phyloP scores from a whole-genome alignment of 768 basidiomycete species.

The Lepiota venenata region DNA sequence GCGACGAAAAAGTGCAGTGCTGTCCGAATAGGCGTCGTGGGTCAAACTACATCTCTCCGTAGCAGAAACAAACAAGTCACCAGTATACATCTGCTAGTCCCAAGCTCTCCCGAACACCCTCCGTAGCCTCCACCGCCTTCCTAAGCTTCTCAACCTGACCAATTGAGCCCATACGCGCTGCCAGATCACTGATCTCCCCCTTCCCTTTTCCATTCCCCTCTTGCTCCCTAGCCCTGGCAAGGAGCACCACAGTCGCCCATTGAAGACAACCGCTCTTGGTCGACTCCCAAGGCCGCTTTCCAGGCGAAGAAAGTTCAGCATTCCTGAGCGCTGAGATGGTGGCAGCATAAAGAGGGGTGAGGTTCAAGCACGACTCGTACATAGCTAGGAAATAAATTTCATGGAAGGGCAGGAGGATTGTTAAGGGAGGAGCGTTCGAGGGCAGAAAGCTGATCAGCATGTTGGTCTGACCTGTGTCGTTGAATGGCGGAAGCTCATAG shows the following conservation, averaged over 20 bases:
- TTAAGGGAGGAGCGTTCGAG: conserved; percentile 7
- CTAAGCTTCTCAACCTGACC: conserved; percentile 5
- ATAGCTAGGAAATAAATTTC: not conserved
- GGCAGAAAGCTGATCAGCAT: not conserved
- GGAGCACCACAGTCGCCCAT: conserved; percentile 4
- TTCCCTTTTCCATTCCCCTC: not conserved
- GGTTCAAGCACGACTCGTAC: not conserved
- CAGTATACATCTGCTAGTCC: not conserved
- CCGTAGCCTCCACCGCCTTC: conserved; percentile 5
- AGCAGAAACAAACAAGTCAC: too few relatives aligned
- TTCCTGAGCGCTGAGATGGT: conserved; percentile 5
- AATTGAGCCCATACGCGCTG: not conserved
- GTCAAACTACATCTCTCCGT: too few relatives aligned
- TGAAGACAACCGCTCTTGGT: conserved; percentile 11
- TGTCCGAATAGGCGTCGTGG: too few relatives aligned
- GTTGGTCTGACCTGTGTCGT: not conserved
- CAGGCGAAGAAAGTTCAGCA: conserved; percentile 6
- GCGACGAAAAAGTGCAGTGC: too few relatives aligned
- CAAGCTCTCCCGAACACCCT: conserved; percentile 2
- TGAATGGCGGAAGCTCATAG: not conserved
- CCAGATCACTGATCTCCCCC: not conserved
- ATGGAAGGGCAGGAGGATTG: not conserved
- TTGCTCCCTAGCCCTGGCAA: not conserved
- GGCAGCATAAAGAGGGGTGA: conserved; percentile 3
- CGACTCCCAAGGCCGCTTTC: conserved; percentile 12